Conservation (phyloP, 75 land plant genomes). For the Isoetes taiwanensis region DNA sequence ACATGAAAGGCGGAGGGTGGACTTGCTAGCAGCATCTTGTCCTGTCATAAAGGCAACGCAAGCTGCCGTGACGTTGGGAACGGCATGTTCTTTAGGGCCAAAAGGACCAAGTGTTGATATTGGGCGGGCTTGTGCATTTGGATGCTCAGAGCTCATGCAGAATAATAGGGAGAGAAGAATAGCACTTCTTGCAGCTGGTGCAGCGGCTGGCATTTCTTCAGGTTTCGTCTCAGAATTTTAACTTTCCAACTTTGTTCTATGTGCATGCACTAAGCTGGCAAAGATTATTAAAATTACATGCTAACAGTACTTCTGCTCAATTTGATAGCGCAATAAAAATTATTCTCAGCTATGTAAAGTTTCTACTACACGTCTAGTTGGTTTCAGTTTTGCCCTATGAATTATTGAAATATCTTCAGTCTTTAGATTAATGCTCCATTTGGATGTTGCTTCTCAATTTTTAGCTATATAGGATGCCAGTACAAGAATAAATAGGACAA, state of each 20-base stretch:
- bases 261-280: not conserved
- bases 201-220: conserved; percentile 98
- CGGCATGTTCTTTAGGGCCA: conserved; percentile 95
- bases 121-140: conserved; percentile 91
- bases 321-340: too few relatives aligned
- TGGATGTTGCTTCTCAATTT: too few relatives aligned
- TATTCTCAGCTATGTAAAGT: too few relatives aligned
- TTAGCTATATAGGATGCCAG: too few relatives aligned
- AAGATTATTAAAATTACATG: too few relatives aligned
- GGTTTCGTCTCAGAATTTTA: conserved; percentile 41
- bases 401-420: too few relatives aligned
- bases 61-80: conserved; percentile 91
- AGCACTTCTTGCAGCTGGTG: conserved; percentile 98
- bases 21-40: conserved; percentile 54
- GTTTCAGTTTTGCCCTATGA: too few relatives aligned
- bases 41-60: conserved; percentile 88
- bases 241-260: too few relatives aligned
- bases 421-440: too few relatives aligned
- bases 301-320: too few relatives aligned
- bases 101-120: conserved; percentile 99
- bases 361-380: too few relatives aligned
- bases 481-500: too few relatives aligned
- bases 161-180: conserved; percentile 86
- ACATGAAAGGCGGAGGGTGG: conserved; percentile 40
- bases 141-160: conserved; percentile 68